Percentiles rank a stretch among this genome's conserved stretches.
phyloP scores from a whole-genome alignment of 257 asterid species.

The Ophiorrhiza pumila region DNA sequence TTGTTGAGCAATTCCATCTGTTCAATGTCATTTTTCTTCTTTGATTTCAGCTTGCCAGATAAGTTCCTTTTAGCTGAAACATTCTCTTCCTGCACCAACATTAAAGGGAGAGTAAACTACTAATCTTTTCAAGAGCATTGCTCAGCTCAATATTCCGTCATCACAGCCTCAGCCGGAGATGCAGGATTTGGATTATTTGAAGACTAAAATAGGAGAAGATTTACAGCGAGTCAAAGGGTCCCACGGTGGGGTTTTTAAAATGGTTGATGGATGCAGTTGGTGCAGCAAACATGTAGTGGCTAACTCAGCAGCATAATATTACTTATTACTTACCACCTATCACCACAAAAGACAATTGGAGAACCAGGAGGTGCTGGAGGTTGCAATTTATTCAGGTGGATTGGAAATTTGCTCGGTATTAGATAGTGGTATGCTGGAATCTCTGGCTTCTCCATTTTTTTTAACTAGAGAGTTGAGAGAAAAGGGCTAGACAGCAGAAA shows the following conservation, averaged over 20 bases:
- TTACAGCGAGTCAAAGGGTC: background rate
- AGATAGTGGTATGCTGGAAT: too few relatives aligned
- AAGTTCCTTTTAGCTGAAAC: conserved; percentile 45
- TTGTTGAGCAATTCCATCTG: conserved; percentile 57
- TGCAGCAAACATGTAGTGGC: background rate
- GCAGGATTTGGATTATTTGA: background rate
- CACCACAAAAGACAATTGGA: too few relatives aligned
- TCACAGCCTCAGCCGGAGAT: background rate
- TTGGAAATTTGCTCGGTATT: too few relatives aligned
- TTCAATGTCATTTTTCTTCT: conserved; percentile 65
- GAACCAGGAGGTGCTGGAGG: background rate
- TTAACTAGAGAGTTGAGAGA: too few relatives aligned
- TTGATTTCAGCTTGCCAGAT: conserved; percentile 64
- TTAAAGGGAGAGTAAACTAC: conserved; percentile 6
- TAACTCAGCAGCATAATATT: background rate
- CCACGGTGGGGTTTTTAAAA: background rate
- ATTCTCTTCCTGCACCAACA: conserved; percentile 61
- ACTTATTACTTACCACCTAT: too few relatives aligned
- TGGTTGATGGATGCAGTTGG: background rate
- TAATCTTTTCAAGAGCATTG: background rate
- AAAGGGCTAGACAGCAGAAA: too few relatives aligned
- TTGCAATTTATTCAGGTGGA: background rate
- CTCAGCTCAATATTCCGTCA: background rate
- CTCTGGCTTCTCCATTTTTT: too few relatives aligned
- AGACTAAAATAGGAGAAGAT: background rate